phyloP scores from a whole-genome alignment of 345 rosid species.

The Nephelium lappaceum region DNA sequence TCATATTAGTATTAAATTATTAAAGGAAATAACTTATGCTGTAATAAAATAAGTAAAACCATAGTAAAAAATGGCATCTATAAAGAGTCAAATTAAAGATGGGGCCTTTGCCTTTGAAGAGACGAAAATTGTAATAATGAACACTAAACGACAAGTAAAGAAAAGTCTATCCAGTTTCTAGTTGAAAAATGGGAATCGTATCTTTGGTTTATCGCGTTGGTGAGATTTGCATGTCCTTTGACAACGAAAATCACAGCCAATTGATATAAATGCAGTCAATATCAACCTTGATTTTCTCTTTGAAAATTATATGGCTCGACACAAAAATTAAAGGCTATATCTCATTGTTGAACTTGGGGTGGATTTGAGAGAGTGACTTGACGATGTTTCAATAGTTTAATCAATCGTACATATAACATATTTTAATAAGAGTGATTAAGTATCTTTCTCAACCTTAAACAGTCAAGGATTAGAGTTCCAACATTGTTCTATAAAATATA shows the following conservation, averaged over 20 bases:
- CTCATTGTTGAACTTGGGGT: too few relatives aligned
- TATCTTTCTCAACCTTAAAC: too few relatives aligned
- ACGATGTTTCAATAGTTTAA: too few relatives aligned
- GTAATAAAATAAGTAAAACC: too few relatives aligned
- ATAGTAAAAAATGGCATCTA: neutral
- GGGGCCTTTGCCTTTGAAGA: neutral
- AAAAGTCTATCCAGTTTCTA: neutral
- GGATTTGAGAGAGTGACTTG: too few relatives aligned
- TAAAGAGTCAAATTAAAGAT: neutral
- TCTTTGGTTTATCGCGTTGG: conserved; percentile 24
- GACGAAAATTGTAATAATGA: neutral
- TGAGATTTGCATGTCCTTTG: conserved; percentile 21
- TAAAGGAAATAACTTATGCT: too few relatives aligned
- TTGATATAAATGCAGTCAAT: neutral
- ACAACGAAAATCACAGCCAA: neutral
- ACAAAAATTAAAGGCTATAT: neutral
- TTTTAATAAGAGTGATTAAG: too few relatives aligned
- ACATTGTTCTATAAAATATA: too few relatives aligned
- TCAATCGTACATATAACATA: too few relatives aligned
- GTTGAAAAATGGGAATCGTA: conserved; percentile 20
- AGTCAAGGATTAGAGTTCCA: too few relatives aligned
- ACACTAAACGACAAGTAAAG: conserved; percentile 2
- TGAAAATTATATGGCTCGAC: neutral
- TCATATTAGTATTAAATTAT: too few relatives aligned
- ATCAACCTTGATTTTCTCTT: neutral